phyloP scores from a whole-genome alignment of 441 rosid genomes.

The Viola pubescens region DNA sequence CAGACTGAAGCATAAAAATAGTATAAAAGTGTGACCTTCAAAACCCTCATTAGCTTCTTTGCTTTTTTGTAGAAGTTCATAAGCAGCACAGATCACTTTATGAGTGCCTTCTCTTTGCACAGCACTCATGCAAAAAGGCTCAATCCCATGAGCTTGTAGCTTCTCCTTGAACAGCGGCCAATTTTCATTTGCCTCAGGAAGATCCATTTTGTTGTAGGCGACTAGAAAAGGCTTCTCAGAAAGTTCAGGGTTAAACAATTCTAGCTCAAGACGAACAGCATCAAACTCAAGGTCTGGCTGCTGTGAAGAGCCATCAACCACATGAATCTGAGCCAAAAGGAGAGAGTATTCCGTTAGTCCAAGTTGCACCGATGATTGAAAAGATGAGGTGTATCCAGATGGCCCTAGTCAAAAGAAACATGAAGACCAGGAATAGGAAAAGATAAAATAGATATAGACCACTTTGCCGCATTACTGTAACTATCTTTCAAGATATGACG shows the following conservation, averaged over 20 bases:
- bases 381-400: background rate
- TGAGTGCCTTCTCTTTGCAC: slow-evolving; percentile 64
- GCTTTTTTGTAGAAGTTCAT: slow-evolving; percentile 48
- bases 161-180: slow-evolving; percentile 65
- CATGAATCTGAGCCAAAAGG: slow-evolving; percentile 56
- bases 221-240: slow-evolving; percentile 80
- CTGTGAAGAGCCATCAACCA: slow-evolving; percentile 78
- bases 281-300: slow-evolving; percentile 90
- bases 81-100: slow-evolving; percentile 61
- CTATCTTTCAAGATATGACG: background rate
- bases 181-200: slow-evolving; percentile 70
- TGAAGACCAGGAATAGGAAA: background rate
- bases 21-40: slow-evolving; percentile 40
- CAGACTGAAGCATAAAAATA: background rate
- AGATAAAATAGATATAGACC: background rate
- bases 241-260: slow-evolving; percentile 76
- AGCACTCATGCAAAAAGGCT: slow-evolving; percentile 83
- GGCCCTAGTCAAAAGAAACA: background rate
- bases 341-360: slow-evolving; percentile 7
- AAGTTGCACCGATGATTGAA: background rate
- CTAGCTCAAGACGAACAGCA: slow-evolving; percentile 91
- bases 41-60: slow-evolving; percentile 41
- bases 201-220: slow-evolving; percentile 92
- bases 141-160: slow-evolving; percentile 59
- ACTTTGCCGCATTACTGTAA: background rate